These are phyloP conservation scores for Hypoxylon fuscum DNA, from an alignment of 495 filamentous ascomycete species.

Conservation along the genomic window DNA sequence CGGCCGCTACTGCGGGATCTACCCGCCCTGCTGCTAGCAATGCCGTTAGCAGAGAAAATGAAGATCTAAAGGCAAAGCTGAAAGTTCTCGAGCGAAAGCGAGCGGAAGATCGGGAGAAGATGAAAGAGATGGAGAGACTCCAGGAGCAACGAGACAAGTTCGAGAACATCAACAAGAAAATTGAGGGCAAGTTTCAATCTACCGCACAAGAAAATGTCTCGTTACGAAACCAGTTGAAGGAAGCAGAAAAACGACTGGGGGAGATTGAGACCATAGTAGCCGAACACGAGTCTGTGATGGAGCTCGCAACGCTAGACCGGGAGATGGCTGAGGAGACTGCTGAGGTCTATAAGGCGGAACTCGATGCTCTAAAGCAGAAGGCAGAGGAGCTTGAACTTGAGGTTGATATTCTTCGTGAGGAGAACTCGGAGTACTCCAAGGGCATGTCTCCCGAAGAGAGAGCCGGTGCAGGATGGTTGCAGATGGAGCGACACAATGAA, in stretches of 20 bases:
- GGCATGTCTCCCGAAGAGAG: constrained; percentile 91
- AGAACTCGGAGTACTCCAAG: constrained; percentile 81
- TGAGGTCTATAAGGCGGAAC: constrained; percentile 80
- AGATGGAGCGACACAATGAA: constrained; percentile 90
- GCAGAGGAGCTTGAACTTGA: constrained; percentile 88
- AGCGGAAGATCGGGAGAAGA: constrained; percentile 84
- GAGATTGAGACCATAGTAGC: constrained; percentile 76
- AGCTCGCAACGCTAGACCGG: constrained; percentile 87
- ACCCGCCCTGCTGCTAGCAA: constrained; percentile 44
- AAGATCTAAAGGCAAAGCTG: constrained; percentile 81
- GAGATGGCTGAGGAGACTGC: constrained; percentile 97
- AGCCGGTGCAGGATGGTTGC: constrained; percentile 84
- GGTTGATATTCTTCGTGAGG: constrained; percentile 84
- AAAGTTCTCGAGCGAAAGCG: constrained; percentile 83
- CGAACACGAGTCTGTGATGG: constrained; percentile 83
- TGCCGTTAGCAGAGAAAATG: constrained; percentile 70
- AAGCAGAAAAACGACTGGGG: constrained; percentile 72
- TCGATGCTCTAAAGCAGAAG: constrained; percentile 77
- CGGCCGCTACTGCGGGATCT: constrained; percentile 36
- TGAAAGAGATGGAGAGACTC: constrained; percentile 79
- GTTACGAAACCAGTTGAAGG: constrained; percentile 77
- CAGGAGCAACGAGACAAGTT: constrained; percentile 86
- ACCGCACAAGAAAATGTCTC: constrained; percentile 84
- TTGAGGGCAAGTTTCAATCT: constrained; percentile 88
- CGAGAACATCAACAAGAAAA: constrained; percentile 87